These are phyloP conservation scores for Phytopythium cucurbitacearum DNA, from an alignment of 352 stramenopile species.

Conservation along the genomic window DNA sequence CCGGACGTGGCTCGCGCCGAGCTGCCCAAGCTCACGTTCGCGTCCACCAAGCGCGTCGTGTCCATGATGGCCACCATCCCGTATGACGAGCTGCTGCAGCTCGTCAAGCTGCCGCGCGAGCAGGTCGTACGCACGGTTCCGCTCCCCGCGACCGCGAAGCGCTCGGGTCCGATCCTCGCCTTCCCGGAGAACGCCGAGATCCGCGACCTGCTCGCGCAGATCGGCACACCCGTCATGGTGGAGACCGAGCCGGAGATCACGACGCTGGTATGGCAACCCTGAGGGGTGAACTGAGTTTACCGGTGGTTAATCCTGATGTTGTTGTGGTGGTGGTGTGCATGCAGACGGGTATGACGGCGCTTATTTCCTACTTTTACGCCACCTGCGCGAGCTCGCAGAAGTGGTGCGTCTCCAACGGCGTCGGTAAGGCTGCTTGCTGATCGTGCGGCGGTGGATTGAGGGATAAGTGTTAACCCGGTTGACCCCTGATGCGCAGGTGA, in stretches of 20 bases:
- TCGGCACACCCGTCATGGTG: conserved; percentile 84
- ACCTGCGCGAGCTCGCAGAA: conserved; percentile 79
- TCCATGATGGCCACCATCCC: conserved; percentile 90
- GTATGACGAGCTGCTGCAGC: conserved; percentile 73
- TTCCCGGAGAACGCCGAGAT: conserved; percentile 68
- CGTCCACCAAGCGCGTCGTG: conserved; percentile 55
- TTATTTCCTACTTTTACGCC: conserved; percentile 87
- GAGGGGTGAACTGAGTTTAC: neutral
- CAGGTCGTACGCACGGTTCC: conserved; percentile 80
- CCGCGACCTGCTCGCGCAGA: conserved; percentile 66
- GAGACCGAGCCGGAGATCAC: conserved; percentile 75
- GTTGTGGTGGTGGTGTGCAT: neutral
- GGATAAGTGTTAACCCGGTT: conserved; percentile 1
- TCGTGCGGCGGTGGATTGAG: neutral
- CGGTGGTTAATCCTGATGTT: conserved; percentile 1
- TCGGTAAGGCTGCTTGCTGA: conserved; percentile 41
- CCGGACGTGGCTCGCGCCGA: conserved; percentile 64
- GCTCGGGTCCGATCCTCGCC: conserved; percentile 72
- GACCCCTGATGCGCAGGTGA: conserved; percentile 27
- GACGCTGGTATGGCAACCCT: conserved; percentile 39
- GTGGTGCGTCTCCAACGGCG: conserved; percentile 85
- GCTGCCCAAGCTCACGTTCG: conserved; percentile 68
- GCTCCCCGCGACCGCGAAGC: conserved; percentile 68
- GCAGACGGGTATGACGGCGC: conserved; percentile 76
- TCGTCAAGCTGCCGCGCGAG: conserved; percentile 61